Conservation (phyloP, 768 basidiomycete species). For the Polyporus arcularius region DNA sequence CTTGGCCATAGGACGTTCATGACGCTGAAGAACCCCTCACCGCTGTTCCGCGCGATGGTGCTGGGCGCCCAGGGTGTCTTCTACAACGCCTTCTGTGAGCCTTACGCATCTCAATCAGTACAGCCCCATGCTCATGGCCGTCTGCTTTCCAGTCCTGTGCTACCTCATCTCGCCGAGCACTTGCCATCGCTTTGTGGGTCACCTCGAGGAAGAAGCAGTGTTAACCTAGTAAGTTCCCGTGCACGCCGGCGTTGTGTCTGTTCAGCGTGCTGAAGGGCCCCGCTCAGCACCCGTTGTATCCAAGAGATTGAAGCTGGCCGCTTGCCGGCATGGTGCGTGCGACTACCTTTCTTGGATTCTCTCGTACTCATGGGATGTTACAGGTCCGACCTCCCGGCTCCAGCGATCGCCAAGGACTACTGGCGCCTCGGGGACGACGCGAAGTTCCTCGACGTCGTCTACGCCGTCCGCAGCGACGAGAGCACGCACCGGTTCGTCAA, state of each 20-base stretch:
- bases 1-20: constrained; percentile 79
- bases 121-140: neutral
- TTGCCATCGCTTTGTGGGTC: constrained; percentile 90
- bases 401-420: constrained; percentile 92
- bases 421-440: constrained; percentile 80
- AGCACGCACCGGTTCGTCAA: constrained; percentile 94
- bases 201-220: constrained; percentile 95
- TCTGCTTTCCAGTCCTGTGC: constrained; percentile 53
- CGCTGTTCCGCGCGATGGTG: constrained; percentile 79
- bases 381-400: constrained; percentile 73
- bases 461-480: constrained; percentile 92
- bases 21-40: constrained; percentile 80
- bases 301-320: constrained; percentile 79
- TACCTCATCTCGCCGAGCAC: constrained; percentile 76
- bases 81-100: constrained; percentile 84
- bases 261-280: neutral
- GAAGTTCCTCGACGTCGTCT: constrained; percentile 84
- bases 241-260: neutral
- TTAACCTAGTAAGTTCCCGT: constrained; percentile 71
- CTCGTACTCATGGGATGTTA: neutral
- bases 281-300: constrained; percentile 73
- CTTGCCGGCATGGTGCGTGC: constrained; percentile 75
- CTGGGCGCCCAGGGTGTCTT: constrained; percentile 92
- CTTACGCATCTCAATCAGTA: neutral
- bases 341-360: no score